Conservation (phyloP, 176 grass and related monocot genomes). For the Secale cereale region DNA sequence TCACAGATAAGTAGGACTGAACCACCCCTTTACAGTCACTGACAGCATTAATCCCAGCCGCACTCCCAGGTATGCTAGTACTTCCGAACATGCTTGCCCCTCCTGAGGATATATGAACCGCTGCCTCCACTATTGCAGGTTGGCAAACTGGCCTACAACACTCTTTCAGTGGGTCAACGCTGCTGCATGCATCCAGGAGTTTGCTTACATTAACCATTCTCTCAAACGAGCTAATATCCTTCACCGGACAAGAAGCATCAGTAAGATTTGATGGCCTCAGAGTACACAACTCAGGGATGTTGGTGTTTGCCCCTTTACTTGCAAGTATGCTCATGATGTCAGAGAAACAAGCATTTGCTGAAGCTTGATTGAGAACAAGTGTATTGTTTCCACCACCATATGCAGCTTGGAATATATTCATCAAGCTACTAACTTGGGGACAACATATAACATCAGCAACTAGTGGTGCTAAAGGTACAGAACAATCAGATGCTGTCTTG, state of each 20-base stretch:
- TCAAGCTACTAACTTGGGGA: slow-evolving; percentile 91
- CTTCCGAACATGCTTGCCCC: slow-evolving; percentile 62
- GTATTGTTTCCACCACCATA: slow-evolving; percentile 55
- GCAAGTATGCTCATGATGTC: slow-evolving; percentile 83
- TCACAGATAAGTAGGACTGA: slow-evolving; percentile 79
- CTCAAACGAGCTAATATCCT: slow-evolving; percentile 80
- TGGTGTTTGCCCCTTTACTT: slow-evolving; percentile 76
- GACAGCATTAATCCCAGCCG: slow-evolving; percentile 60
- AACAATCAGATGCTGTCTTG: slow-evolving; percentile 90
- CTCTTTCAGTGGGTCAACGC: slow-evolving; percentile 87
- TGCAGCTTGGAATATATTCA: slow-evolving; percentile 90
- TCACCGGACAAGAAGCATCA: slow-evolving; percentile 79
- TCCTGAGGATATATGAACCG: slow-evolving; percentile 71
- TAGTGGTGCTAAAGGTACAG: slow-evolving; percentile 74
- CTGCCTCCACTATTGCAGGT: slow-evolving; percentile 89
- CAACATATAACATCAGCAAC: slow-evolving; percentile 97
- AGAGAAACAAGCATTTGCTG: slow-evolving; percentile 82
- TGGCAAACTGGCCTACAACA: slow-evolving; percentile 87
- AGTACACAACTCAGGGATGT: slow-evolving; percentile 76
- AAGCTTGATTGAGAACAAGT: slow-evolving; percentile 75
- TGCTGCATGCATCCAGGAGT: slow-evolving; percentile 81
- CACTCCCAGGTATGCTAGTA: slow-evolving; percentile 63
- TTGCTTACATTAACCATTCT: slow-evolving; percentile 84
- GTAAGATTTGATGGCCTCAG: slow-evolving; percentile 81
- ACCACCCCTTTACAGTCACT: slow-evolving; percentile 96